Percentiles rank a stretch among this genome's conserved stretches.
Evolutionary conservation across 75 land plant genomes (phyloP).

Genomic region (Cryptomeria japonica): DNA sequence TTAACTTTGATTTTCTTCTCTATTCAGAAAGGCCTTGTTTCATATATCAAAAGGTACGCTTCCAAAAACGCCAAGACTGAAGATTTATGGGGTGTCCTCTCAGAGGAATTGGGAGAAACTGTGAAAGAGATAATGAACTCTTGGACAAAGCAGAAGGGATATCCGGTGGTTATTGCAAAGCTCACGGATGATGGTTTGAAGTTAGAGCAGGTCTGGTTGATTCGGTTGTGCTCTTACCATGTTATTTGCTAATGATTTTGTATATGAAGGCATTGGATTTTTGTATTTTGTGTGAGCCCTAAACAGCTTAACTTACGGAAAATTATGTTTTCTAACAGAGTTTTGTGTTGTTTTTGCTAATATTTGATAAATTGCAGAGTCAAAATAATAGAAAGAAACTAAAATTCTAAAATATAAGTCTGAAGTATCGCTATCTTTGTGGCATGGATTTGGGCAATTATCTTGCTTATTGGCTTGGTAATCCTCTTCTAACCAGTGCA

Average conservation of each 20-base stretch:
- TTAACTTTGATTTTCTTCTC: not conserved
- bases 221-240: not conserved
- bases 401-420: no score
- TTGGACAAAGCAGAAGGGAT: conserved; percentile 97
- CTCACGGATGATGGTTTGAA: conserved; percentile 49
- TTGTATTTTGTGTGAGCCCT: no score
- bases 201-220: conserved; percentile 75
- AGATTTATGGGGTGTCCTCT: conserved; percentile 85
- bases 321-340: not conserved
- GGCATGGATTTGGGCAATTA: not conserved
- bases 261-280: not conserved
- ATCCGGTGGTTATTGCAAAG: conserved; percentile 81
- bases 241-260: not conserved
- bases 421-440: no score
- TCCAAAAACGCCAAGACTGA: conserved; percentile 93
- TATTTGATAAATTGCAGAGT: no score
- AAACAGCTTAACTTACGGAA: not conserved
- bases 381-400: not conserved
- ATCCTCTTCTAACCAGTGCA: not conserved
- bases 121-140: conserved; percentile 88
- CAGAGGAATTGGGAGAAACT: conserved; percentile 81
- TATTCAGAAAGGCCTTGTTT: conserved; percentile 72
- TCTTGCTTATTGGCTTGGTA: not conserved
- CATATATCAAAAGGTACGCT: conserved; percentile 83
- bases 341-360: no score